Percentiles rank a stretch among this genome's conserved stretches.
Conservation (phyloP, 139 green algal genomes). For the Chlamydomonas schloesseri region DNA sequence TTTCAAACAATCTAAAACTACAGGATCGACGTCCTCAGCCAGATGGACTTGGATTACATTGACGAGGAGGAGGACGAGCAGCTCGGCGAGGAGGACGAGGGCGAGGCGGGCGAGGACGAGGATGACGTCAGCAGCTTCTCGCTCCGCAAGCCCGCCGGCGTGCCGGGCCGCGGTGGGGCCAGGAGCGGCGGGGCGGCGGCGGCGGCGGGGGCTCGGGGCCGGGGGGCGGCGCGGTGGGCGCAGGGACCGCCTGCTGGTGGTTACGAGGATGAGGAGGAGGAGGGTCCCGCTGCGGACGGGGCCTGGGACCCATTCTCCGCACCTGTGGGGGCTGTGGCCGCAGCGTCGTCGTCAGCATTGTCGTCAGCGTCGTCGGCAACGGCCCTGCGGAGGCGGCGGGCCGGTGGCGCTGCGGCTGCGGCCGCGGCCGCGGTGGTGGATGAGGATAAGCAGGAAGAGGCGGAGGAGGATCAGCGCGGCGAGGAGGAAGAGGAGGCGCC, state of each 20-base stretch:
- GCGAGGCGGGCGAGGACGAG: neutral
- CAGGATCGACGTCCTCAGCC: conserved; percentile 23
- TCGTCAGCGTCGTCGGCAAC: neutral
- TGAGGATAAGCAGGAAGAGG: conserved; percentile 22
- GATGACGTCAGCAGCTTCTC: conserved; percentile 5
- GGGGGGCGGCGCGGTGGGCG: neutral
- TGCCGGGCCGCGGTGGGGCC: too few species aligned
- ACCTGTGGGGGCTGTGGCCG: neutral
- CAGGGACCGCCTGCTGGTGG: too few species aligned
- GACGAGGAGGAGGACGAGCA: conserved; percentile 11
- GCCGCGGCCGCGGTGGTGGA: neutral
- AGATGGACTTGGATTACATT: neutral
- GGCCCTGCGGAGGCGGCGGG: neutral
- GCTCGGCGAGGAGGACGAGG: neutral
- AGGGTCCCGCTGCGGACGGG: neutral
- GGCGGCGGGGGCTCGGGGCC: neutral
- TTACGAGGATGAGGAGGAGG: too few species aligned
- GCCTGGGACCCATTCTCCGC: neutral
- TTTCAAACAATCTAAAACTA: too few species aligned
- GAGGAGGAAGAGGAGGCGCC: neutral
- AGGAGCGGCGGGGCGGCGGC: neutral
- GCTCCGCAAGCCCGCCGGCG: neutral
- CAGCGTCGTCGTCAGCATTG: neutral
- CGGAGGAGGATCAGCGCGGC: neutral
- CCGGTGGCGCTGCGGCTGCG: neutral